Base-by-base conservation (phyloP, 1,284 basidiomycete species). In the Pisolithus thermaeus region DNA sequence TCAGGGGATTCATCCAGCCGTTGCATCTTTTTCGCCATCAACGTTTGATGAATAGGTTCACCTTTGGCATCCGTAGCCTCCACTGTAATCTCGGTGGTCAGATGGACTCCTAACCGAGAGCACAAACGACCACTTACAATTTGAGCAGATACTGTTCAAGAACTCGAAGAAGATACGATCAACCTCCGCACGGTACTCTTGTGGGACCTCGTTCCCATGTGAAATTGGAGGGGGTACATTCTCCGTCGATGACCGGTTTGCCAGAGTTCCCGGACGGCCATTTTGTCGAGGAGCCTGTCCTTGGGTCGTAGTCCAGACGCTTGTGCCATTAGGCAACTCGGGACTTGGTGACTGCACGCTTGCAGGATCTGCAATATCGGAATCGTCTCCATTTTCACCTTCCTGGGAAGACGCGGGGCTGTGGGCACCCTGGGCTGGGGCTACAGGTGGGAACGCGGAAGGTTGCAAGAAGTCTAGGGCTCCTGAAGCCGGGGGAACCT, bases 11-110 rank as follows among this genome's bases (percentile, higher is more conserved):
- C 95, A 67, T 96, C 94, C 51, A 97, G 75, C 46, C 91, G 84
- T 61, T 92, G 89, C 95, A 97, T 97, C 76, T 97, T 97, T 74
- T 94, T 94, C 1, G 95, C 90, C 97, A 98, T 99, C 59, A 99
- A 78, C 39, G 94, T 94, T 72, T 99, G 97, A 69, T 99, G 97
- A 51, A 99, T 92, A 45, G 90, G 86, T 68, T 99, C 96, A 52
- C 97, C 97, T 68, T 97, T 97, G 46, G 83, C 79, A 67, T 99
- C 97, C 45, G 84, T 89, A 16, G 90, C 87, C 53, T 97, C 93
- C 69, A 98, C 93, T 96, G 62, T 47, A 56, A 61, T 58, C 46
- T 50, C 22, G 44, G 44, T 56, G 53, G 55, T 52, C 52, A 55
- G 47, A 57, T 38, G 12, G 37, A 37, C 52, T 11, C 9, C 30